Evolutionary conservation across 1,284 basidiomycete genomes (phyloP).

Genomic region (Sporisorium reilianum): DNA sequence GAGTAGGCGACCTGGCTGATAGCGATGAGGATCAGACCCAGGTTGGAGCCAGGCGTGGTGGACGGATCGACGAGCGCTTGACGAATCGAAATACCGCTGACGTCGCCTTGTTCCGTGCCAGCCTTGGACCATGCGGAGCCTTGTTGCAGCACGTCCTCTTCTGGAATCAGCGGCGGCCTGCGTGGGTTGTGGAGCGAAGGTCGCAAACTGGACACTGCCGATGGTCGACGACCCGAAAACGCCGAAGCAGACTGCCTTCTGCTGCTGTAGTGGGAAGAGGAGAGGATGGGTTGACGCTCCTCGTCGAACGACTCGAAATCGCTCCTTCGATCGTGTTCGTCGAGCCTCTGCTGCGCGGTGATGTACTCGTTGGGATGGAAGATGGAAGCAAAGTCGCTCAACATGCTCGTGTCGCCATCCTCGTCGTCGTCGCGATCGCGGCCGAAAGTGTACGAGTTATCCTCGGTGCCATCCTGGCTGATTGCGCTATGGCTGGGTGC

Average conservation of each 20-base stretch:
- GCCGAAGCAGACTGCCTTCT: constrained; percentile 22
- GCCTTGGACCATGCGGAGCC: constrained; percentile 34
- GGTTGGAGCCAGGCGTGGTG: constrained; percentile 46
- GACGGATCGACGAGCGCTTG: constrained; percentile 45
- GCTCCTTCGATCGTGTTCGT: constrained; percentile 22
- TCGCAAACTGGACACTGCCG: constrained; percentile 28
- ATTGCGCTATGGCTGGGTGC: constrained; percentile 17
- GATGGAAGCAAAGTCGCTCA: constrained; percentile 48
- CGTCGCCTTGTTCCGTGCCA: constrained; percentile 17
- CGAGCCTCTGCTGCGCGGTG: constrained; percentile 36
- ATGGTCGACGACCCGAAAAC: constrained; percentile 26
- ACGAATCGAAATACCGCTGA: constrained; percentile 41
- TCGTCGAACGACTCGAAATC: constrained; percentile 36
- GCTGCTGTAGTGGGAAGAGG: constrained; percentile 14
- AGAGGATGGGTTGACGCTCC: constrained; percentile 27
- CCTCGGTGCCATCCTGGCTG: constrained; percentile 19
- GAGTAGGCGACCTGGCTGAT: constrained; percentile 53
- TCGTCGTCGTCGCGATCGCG: constrained; percentile 22
- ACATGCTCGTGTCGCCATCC: constrained; percentile 32
- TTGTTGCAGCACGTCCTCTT: constrained; percentile 22
- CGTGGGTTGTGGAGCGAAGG: constrained; percentile 19
- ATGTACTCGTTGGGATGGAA: constrained; percentile 52
- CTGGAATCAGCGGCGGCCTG: constrained; percentile 23
- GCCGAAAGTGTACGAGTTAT: constrained; percentile 10
- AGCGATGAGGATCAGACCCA: constrained; percentile 47